Percentiles rank a stretch among this genome's conserved stretches.
Evolutionary conservation across 345 rosid species (phyloP).

Genomic region (Salix brachista): DNA sequence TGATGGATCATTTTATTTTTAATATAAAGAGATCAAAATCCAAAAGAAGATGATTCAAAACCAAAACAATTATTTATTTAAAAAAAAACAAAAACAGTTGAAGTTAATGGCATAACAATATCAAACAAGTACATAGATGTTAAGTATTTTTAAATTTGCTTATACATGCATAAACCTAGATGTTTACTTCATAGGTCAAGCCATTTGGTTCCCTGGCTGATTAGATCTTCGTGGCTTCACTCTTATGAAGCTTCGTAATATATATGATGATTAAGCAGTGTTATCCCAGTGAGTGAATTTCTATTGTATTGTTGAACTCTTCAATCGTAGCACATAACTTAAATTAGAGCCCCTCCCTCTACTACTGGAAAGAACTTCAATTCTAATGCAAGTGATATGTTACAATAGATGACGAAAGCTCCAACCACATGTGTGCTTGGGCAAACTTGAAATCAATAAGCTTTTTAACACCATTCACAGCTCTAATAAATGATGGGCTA

Average conservation of each 20-base stretch:
- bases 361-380: background rate
- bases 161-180: too few species aligned
- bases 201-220: background rate
- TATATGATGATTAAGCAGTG: background rate
- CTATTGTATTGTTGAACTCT: background rate
- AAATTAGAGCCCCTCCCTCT: background rate
- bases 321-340: background rate
- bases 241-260: background rate
- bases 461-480: background rate
- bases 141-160: too few species aligned
- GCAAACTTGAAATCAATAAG: background rate
- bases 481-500: background rate
- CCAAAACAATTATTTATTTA: too few species aligned
- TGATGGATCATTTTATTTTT: too few species aligned
- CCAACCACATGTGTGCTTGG: background rate
- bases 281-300: background rate
- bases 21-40: too few species aligned
- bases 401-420: background rate
- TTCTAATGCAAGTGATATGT: background rate
- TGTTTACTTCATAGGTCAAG: background rate
- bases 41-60: too few species aligned
- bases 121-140: too few species aligned
- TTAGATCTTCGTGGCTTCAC: background rate
- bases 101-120: too few species aligned
- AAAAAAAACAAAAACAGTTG: too few species aligned